Conservation (phyloP, 768 basidiomycete species). For the Panus rudis region DNA sequence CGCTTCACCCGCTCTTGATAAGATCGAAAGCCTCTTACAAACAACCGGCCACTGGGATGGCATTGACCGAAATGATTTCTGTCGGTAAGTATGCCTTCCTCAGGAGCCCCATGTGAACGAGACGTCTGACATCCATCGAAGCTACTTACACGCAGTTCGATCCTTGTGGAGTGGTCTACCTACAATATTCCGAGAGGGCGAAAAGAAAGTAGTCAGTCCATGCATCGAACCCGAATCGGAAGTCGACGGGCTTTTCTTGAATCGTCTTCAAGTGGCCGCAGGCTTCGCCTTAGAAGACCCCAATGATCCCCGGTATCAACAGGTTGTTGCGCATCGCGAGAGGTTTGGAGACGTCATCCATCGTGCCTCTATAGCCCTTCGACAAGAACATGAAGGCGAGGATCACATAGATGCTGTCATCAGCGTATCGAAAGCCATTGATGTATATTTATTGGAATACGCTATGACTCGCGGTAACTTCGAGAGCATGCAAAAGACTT, state of each 20-base stretch:
- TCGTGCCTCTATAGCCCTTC: constrained; percentile 56
- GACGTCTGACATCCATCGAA: no score
- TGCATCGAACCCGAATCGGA: constrained; percentile 60
- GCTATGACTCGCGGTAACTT: constrained; percentile 54
- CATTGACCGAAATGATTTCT: constrained; percentile 72
- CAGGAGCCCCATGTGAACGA: neutral
- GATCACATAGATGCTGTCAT: constrained; percentile 86
- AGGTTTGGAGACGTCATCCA: constrained; percentile 66
- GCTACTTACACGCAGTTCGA: constrained; percentile 64
- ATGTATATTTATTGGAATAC: constrained; percentile 69
- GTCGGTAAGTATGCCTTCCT: constrained; percentile 45
- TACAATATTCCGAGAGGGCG: constrained; percentile 53
- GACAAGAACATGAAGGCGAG: constrained; percentile 56
- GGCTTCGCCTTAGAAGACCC: constrained; percentile 72
- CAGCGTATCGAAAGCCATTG: constrained; percentile 63
- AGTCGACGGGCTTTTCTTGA: constrained; percentile 61
- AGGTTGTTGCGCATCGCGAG: constrained; percentile 45
- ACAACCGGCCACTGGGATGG: constrained; percentile 55
- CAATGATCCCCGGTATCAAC: constrained; percentile 67
- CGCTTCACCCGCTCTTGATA: constrained; percentile 57
- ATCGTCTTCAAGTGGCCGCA: constrained; percentile 59
- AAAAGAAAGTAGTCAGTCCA: constrained; percentile 49
- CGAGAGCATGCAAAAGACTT: constrained; percentile 60
- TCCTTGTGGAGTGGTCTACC: constrained; percentile 76
- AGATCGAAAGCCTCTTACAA: constrained; percentile 57